Conservation (phyloP, 345 rosid genomes). For the Abelmoschus esculentus region DNA sequence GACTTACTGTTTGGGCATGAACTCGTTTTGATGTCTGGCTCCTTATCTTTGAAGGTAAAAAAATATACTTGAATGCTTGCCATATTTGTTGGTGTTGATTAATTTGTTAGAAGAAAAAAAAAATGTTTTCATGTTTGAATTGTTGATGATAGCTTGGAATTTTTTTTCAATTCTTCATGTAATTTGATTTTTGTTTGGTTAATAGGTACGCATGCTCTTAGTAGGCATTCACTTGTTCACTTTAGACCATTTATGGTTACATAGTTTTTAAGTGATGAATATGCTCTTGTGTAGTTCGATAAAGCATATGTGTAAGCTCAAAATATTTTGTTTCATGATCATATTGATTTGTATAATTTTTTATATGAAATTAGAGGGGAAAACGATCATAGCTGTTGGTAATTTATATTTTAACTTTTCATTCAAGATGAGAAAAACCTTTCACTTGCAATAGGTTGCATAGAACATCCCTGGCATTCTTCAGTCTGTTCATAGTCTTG, state of each 20-base stretch:
- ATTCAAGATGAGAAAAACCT: no score
- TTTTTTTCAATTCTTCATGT: neutral
- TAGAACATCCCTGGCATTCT: neutral
- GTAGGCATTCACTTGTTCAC: neutral
- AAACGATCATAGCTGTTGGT: no score
- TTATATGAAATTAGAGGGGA: neutral
- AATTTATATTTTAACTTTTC: neutral
- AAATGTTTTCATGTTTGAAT: neutral
- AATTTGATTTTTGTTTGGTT: neutral
- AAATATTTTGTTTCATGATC: neutral
- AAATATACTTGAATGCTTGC: neutral
- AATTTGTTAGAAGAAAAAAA: no score
- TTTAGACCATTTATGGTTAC: neutral
- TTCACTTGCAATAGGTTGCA: no score
- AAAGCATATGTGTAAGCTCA: neutral
- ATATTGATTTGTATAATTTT: neutral
- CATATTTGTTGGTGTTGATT: neutral
- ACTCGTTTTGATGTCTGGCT: slow-evolving; percentile 54
- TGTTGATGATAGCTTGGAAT: neutral
- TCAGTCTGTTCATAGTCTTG: neutral
- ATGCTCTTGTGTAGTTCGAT: neutral
- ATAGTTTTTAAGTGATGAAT: neutral
- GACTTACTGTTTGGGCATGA: slow-evolving; percentile 97
- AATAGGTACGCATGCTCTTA: neutral
- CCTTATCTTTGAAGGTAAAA: slow-evolving; percentile 23